Conservation (phyloP, 768 basidiomycete species). For the Fomitopsis serialis region DNA sequence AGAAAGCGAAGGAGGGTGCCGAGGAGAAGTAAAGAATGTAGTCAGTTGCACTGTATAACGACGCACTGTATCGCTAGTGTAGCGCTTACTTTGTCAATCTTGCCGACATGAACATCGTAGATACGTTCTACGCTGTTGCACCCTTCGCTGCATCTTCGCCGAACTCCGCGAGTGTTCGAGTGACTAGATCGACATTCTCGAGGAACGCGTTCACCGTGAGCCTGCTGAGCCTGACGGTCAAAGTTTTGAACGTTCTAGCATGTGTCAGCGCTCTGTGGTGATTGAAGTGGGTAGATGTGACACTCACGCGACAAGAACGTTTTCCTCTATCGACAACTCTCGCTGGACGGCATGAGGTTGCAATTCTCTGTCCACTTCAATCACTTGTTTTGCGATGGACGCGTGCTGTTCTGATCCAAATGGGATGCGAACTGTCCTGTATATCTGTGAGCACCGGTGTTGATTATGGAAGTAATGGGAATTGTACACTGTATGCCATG, state of each 20-base stretch:
- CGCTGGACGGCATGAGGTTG: slow-evolving; percentile 78
- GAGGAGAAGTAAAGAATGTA: slow-evolving; percentile 20
- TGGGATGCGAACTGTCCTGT: slow-evolving; percentile 69
- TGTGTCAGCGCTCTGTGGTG: background rate
- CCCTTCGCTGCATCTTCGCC: slow-evolving; percentile 52
- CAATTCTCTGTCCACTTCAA: slow-evolving; percentile 83
- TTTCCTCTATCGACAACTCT: slow-evolving; percentile 57
- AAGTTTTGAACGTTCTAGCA: slow-evolving; percentile 62
- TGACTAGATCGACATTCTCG: slow-evolving; percentile 83
- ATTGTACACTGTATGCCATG: no score
- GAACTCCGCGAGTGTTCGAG: slow-evolving; percentile 78
- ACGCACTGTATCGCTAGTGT: slow-evolving; percentile 16
- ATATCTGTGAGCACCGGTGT: background rate
- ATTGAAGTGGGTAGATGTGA: background rate
- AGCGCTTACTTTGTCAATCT: slow-evolving; percentile 1
- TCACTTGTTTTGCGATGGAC: slow-evolving; percentile 71
- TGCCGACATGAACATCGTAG: slow-evolving; percentile 6
- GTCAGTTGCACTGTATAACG: slow-evolving; percentile 12
- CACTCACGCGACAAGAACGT: slow-evolving; percentile 73
- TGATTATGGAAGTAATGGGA: no score
- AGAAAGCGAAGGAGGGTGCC: slow-evolving; percentile 57
- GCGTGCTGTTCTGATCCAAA: slow-evolving; percentile 75
- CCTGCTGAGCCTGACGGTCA: slow-evolving; percentile 82
- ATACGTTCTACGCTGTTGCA: slow-evolving; percentile 8
- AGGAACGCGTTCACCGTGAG: slow-evolving; percentile 82